Evolutionary conservation across 208 protist genomes (phyloP).

Genomic region (Acanthamoeba sp.): DNA sequence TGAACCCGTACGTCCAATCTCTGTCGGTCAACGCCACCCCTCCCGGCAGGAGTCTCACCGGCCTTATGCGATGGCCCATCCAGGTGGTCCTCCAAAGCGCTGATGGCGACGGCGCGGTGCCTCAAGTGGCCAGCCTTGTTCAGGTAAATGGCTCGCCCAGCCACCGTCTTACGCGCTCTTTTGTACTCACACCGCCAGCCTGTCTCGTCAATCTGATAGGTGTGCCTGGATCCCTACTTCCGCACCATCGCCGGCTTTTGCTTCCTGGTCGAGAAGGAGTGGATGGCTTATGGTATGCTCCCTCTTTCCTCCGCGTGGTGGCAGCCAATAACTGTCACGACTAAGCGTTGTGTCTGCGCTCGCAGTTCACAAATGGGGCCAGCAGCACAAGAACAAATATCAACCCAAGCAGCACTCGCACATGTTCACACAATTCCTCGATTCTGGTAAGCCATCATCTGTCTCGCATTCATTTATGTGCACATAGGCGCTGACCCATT

Average conservation of each 20-base stretch:
- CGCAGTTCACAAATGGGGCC: constrained; percentile 45
- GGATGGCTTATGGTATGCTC: constrained; percentile 88
- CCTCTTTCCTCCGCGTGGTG: not conserved
- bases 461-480: not conserved
- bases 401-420: constrained; percentile 42
- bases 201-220: not conserved
- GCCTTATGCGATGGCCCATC: no score
- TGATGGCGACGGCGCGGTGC: not conserved
- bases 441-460: constrained; percentile 6
- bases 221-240: constrained; percentile 93
- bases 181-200: no score
- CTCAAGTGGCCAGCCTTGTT: constrained; percentile 6
- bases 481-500: no score
- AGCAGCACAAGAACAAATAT: constrained; percentile 68
- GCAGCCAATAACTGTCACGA: not conserved
- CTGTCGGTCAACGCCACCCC: not conserved
- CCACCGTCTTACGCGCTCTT: no score
- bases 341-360: not conserved
- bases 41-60: not conserved
- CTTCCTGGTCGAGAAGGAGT: constrained; percentile 94
- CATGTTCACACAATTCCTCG: constrained; percentile 68
- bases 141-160: not conserved
- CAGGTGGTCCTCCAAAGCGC: not conserved
- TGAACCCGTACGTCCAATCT: not conserved
- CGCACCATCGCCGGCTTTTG: constrained; percentile 94